Percentiles rank a stretch among this genome's conserved stretches.
Conservation (phyloP, 345 rosid genomes). For the Salix arbutifolia region DNA sequence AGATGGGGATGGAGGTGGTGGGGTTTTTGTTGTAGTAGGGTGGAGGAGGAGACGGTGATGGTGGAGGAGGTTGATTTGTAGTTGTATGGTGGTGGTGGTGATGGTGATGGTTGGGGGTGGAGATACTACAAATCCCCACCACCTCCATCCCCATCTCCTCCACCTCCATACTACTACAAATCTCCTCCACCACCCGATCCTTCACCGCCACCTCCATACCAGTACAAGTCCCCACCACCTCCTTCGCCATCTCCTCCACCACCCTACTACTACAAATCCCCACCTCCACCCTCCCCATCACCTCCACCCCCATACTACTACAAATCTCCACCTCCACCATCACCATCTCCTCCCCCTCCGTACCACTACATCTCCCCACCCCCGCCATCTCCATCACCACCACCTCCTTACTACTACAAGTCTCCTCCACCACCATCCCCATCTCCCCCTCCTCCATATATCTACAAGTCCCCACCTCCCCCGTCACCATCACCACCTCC, state of each 20-base stretch:
- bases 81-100: too few relatives aligned
- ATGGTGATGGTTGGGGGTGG: too few relatives aligned
- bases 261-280: slow-evolving; percentile 5
- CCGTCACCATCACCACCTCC: not conserved
- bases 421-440: not conserved
- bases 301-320: slow-evolving; percentile 8
- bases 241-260: not conserved
- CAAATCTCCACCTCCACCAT: not conserved
- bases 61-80: too few relatives aligned
- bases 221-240: not conserved
- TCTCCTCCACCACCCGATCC: not conserved
- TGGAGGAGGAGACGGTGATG: too few relatives aligned
- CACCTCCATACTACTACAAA: slow-evolving; percentile 3
- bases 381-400: not conserved
- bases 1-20: too few relatives aligned
- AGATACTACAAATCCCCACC: not conserved
- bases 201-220: slow-evolving; percentile 12
- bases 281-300: not conserved
- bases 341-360: not conserved
- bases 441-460: slow-evolving; percentile 6
- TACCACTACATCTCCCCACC: slow-evolving; percentile 3
- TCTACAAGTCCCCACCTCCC: not conserved
- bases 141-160: slow-evolving; percentile 1
- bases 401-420: slow-evolving; percentile 6
- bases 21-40: too few relatives aligned